Base-by-base conservation (phyloP, 2,329 filamentous ascomycete genomes). In the Fusarium circinatum region DNA sequence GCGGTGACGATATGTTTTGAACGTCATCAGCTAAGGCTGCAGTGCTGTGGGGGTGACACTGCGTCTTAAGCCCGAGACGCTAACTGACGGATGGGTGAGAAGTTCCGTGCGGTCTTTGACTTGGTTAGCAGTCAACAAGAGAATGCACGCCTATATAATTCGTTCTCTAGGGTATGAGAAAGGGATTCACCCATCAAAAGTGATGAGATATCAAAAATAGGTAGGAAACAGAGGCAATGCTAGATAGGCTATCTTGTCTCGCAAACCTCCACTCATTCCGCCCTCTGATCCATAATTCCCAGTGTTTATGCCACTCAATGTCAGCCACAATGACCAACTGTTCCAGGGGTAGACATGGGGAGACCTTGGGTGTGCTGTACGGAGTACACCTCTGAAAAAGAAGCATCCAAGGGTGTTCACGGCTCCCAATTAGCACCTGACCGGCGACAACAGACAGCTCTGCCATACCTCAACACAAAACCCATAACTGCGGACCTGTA, bases 11-110 rank as follows among this genome's bases (percentile, higher is more conserved):
- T 57, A 26, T 48, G 39, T 59, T 62, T 34, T 36, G 39, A 56
- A 72, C 63, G 68, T 72, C 59, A 61, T 68, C 39, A 69, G 63
- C 45, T 68, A 57, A 68, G 64, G 68, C 54, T 66, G 45, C 41
- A 48, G 47, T 60, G 44, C 44, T 72, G 59, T 62, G 60, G 67
- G 55, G 57, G 39, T 60, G 30, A 67, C 68, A 72, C 63, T 62
- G 41, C 68, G 68, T 63, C 42, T 39, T 56, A 64, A 51, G 41
- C 52, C 52, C 45, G 45, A 68, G 36, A 34, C 57, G 48, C 62
- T 71, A 60, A 56, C 42, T 71, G 51, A 59, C 20, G n/a, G 28
- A 48, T n/a, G n/a, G 20, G 32, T 32, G 45, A 38, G 28, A 42
- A 39, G 20, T 24, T 45, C 22, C 17, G 32, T 36, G 24, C 22